Evolutionary conservation across 2,329 filamentous ascomycete species (phyloP).

Genomic region (Paramyrothecium sp.): DNA sequence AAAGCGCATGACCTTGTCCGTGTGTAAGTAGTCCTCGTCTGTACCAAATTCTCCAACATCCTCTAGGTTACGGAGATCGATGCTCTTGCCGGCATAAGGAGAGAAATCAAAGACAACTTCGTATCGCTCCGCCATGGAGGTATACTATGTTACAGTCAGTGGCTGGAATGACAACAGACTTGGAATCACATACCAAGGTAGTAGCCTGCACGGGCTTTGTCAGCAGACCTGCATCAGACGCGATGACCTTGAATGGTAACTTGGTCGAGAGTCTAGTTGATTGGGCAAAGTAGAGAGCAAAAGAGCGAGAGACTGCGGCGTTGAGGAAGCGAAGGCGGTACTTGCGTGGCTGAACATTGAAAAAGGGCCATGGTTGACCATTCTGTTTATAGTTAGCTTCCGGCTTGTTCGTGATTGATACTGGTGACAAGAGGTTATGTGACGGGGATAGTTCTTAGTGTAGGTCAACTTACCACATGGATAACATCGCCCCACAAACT

Average conservation of each 20-base stretch:
- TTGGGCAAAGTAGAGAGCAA: conserved; percentile 43
- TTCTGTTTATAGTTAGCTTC: conserved; percentile 28
- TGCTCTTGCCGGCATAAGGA: conserved; percentile 43
- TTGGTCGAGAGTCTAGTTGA: conserved; percentile 21
- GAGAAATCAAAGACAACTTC: conserved; percentile 58
- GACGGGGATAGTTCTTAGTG: background rate
- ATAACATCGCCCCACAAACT: conserved; percentile 57
- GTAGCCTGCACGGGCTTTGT: conserved; percentile 38
- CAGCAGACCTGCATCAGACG: conserved; percentile 52
- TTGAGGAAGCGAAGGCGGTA: conserved; percentile 57
- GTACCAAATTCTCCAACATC: conserved; percentile 28
- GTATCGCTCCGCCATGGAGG: conserved; percentile 57
- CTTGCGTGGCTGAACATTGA: conserved; percentile 58
- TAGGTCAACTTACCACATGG: conserved; percentile 33
- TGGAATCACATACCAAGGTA: conserved; percentile 23
- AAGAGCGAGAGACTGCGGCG: conserved; percentile 45
- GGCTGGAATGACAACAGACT: background rate
- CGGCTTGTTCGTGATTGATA: too few species aligned
- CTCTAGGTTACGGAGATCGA: conserved; percentile 33
- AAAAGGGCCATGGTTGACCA: conserved; percentile 57
- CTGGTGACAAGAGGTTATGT: too few species aligned
- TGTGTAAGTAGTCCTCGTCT: conserved; percentile 49
- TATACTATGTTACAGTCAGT: conserved; percentile 16
- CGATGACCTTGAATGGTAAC: conserved; percentile 52
- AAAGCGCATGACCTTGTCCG: conserved; percentile 52